Conservation (phyloP, 192 early-diverging fungal species). For the Backusella macrospora region DNA sequence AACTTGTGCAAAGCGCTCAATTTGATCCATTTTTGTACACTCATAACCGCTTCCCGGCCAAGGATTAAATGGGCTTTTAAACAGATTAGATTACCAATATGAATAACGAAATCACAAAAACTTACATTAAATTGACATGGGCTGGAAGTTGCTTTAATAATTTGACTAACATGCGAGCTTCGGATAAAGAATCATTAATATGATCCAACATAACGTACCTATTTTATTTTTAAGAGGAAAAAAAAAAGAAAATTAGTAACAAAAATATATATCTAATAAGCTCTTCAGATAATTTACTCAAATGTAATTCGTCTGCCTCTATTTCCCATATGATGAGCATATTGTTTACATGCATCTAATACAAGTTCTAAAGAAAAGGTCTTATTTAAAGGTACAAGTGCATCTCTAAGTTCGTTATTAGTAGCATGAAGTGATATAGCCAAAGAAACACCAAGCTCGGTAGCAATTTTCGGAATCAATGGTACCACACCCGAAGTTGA, state of each 20-base stretch:
- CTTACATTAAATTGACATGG: conserved; percentile 76
- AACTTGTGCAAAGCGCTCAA: conserved; percentile 58
- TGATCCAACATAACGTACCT: conserved; percentile 85
- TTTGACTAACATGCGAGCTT: conserved; percentile 68
- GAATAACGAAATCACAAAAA: not conserved
- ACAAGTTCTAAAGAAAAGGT: conserved; percentile 76
- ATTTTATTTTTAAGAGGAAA: not conserved
- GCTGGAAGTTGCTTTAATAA: conserved; percentile 66
- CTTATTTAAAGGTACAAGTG: conserved; percentile 86
- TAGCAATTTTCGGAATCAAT: conserved; percentile 73
- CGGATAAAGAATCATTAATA: conserved; percentile 76
- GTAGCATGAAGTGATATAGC: conserved; percentile 88
- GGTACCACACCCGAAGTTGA: conserved; percentile 87
- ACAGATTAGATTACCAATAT: not conserved
- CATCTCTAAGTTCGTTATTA: conserved; percentile 71
- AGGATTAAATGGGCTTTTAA: conserved; percentile 75
- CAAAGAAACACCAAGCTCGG: conserved; percentile 69
- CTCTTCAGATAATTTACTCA: conserved; percentile 54
- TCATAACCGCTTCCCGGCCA: conserved; percentile 80
- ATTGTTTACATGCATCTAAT: conserved; percentile 70
- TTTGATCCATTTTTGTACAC: conserved; percentile 55
- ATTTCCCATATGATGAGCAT: conserved; percentile 51
- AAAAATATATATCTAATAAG: not conserved
- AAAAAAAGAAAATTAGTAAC: too few relatives aligned
- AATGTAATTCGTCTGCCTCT: conserved; percentile 79